Evolutionary conservation across 73 alveolate genomes (phyloP).

Genomic region (Stentor roeselii): DNA sequence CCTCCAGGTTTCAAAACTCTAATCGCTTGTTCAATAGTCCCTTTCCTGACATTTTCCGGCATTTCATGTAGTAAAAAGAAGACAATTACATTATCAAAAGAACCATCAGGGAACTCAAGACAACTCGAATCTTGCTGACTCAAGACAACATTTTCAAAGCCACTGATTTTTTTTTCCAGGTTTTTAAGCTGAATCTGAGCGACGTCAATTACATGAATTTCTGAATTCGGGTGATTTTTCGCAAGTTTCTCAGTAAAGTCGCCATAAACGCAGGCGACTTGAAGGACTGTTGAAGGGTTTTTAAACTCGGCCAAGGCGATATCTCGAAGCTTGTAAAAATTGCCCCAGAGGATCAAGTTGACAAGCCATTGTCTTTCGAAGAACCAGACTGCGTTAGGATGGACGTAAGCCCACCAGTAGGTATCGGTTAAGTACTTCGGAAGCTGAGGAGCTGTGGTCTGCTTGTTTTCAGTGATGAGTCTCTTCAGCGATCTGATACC

Average conservation of each 20-base stretch:
- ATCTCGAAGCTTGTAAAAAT: not conserved
- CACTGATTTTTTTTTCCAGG: not conserved
- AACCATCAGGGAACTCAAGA: not conserved
- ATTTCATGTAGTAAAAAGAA: slow-evolving; percentile 20
- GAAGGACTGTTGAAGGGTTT: not conserved
- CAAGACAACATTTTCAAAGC: not conserved
- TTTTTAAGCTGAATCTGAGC: slow-evolving; percentile 13
- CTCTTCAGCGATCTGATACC: no score
- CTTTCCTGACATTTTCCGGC: slow-evolving; percentile 23
- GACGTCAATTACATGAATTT: slow-evolving; percentile 16
- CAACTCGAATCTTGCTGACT: not conserved
- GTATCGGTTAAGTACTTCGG: slow-evolving; percentile 22
- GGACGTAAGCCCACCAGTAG: slow-evolving; percentile 27
- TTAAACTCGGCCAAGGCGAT: not conserved
- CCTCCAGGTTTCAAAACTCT: slow-evolving; percentile 26
- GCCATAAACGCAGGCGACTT: slow-evolving; percentile 25
- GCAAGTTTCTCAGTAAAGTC: slow-evolving; percentile 11
- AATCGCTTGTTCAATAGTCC: not conserved
- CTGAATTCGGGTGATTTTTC: not conserved
- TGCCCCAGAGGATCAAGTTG: slow-evolving; percentile 14
- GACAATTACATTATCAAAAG: slow-evolving; percentile 15
- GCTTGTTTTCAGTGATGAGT: no score
- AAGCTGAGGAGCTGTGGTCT: not conserved
- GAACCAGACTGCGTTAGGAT: slow-evolving; percentile 25
- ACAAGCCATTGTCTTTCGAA: slow-evolving; percentile 26